Base-by-base conservation (phyloP, 108 stramenopile species). In the Cyclotella baltica region DNA sequence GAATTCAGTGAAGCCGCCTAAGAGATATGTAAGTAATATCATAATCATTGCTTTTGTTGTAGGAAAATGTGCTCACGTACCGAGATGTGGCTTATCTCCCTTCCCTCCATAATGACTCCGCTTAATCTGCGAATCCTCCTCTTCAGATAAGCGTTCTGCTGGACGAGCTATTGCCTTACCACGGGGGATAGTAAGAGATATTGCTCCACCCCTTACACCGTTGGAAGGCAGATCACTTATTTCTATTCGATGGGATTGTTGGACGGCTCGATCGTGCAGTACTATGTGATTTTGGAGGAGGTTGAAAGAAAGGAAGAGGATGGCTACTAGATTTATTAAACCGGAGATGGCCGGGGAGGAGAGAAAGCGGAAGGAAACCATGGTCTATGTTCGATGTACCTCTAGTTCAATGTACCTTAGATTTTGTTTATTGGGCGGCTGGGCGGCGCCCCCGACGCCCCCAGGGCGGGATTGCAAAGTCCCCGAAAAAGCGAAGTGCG, bases 1-100 rank as follows among this genome's bases (percentile, higher is more conserved):
- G 47, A 86, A 70, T 43, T 87, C 81, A 1, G 93, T 88, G 66
- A 93, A 93, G 31, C 92, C 92, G n/a, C 92, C 51, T 52, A 20
- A n/a, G 9, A 20, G 8, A 56, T 25, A n/a, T 56, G 25, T 56
- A 25, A 8, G 19, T 16, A 6, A 20, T 25, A n/a, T 8, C 55
- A 56, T 25, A 25, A 18, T 13, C 40, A 13, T 43, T 13, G 13
- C 8, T 43, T 8, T 43, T 43, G 13, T 43, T 43, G 40, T 43
- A 11, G 40, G 40, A 43, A 43, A 43, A 11, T 11, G 8, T 43
- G 40, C 40, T 11, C 19, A 31, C 59, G 11, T 30, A 61, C 59
- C 69, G 33, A 93, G 73, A 63, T 93, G 92, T n/a, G 67, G 61
- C 48, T 70, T 73, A 61, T 93, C 92, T 18, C 89, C 89, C 27